These are phyloP conservation scores for Trichoderma atrobrunneum DNA, from an alignment of 2,329 filamentous ascomycete species.

Conservation along the genomic window DNA sequence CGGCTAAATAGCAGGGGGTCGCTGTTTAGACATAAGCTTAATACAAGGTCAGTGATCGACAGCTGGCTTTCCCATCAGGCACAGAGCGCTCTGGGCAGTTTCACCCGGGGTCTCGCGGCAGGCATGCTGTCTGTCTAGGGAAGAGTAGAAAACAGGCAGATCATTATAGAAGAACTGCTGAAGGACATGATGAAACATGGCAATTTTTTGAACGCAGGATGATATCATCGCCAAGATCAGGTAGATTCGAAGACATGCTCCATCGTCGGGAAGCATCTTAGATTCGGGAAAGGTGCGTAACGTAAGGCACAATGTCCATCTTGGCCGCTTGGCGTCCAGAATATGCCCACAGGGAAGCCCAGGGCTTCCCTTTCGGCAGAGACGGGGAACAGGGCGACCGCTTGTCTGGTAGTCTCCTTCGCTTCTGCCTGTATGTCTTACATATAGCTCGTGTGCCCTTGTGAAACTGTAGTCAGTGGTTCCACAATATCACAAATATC, in stretches of 20 bases:
- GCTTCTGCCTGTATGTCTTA: neutral
- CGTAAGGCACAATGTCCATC: neutral
- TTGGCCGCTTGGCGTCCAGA: neutral
- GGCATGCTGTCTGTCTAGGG: neutral
- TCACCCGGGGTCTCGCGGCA: neutral
- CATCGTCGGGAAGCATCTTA: neutral
- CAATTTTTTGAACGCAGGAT: no score
- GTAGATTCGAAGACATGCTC: neutral
- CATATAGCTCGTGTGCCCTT: neutral
- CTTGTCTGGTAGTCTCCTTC: neutral
- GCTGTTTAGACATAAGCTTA: neutral
- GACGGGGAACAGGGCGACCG: neutral
- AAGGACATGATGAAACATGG: neutral
- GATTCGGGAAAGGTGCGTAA: neutral
- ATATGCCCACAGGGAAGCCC: neutral
- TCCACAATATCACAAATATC: neutral
- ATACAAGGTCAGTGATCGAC: neutral
- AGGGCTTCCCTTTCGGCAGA: neutral
- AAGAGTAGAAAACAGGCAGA: neutral
- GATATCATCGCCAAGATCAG: neutral
- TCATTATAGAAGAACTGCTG: neutral
- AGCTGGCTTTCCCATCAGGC: neutral
- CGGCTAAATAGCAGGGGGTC: rapidly evolving
- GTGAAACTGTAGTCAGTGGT: neutral
- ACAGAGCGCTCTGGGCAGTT: neutral